Conservation (phyloP, 148 eudicot species). For the Polygonum aviculare region DNA sequence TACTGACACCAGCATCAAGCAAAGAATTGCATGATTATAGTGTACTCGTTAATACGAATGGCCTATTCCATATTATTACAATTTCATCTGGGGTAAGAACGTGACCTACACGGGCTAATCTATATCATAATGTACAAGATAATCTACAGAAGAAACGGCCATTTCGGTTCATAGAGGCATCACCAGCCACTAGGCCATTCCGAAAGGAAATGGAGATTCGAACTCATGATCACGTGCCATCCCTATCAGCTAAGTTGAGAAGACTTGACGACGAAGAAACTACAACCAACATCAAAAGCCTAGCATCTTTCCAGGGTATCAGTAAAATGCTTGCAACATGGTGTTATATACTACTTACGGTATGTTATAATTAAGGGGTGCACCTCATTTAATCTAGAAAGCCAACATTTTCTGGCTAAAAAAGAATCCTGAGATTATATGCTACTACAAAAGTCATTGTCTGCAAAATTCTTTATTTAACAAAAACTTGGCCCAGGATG, state of each 20-base stretch:
- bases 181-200: too few species aligned
- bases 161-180: too few species aligned
- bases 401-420: background rate
- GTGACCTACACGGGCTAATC: background rate
- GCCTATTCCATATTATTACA: too few species aligned
- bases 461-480: constrained; percentile 11
- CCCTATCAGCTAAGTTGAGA: too few species aligned
- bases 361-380: background rate
- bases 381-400: background rate
- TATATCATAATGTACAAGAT: too few species aligned
- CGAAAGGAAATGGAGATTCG: too few species aligned
- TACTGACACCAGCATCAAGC: background rate
- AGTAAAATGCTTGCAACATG: background rate
- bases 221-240: too few species aligned
- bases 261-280: too few species aligned
- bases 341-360: background rate
- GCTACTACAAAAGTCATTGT: background rate
- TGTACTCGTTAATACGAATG: too few species aligned
- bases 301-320: too few species aligned
- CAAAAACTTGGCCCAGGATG: constrained; percentile 10
- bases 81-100: background rate
- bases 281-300: too few species aligned
- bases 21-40: background rate
- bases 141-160: too few species aligned
- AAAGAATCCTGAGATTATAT: background rate